Conservation (phyloP, 2,329 filamentous ascomycete species). For the Tetracladium maxilliforme region DNA sequence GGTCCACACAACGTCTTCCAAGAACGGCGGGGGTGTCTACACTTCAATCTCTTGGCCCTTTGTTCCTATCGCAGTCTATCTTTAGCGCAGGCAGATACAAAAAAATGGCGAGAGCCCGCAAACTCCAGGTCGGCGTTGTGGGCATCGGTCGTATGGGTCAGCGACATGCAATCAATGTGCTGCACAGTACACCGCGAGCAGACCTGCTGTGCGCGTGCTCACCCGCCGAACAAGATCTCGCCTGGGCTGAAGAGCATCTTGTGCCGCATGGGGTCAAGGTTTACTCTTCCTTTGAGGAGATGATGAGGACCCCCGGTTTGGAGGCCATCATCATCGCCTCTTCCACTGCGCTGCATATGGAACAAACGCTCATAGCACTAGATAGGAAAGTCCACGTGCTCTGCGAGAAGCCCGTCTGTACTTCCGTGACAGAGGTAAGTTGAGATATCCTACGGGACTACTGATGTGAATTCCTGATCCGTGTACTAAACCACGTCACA, state of each 20-base stretch:
- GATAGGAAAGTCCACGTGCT: slow-evolving; percentile 18
- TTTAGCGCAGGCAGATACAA: too few relatives aligned
- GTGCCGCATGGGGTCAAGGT: slow-evolving; percentile 2
- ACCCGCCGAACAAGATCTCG: slow-evolving; percentile 21
- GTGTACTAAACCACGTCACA: slow-evolving; percentile 1
- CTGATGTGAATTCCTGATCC: not conserved
- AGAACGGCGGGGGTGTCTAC: too few relatives aligned
- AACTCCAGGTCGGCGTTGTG: slow-evolving; percentile 25
- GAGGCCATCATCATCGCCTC: slow-evolving; percentile 12
- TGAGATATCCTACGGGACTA: not conserved
- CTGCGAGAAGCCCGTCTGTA: slow-evolving; percentile 22
- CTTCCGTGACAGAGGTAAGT: slow-evolving; percentile 14
- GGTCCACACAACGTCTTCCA: too few relatives aligned
- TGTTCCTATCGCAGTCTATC: too few relatives aligned
- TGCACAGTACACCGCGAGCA: slow-evolving; percentile 25
- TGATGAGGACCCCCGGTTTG: slow-evolving; percentile 4
- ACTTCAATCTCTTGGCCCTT: too few relatives aligned
- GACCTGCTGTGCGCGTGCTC: slow-evolving; percentile 30
- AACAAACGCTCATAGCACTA: slow-evolving; percentile 16
- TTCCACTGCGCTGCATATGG: slow-evolving; percentile 17
- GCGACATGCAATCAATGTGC: slow-evolving; percentile 29
- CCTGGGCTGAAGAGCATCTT: slow-evolving; percentile 5
- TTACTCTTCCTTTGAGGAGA: slow-evolving; percentile 3
- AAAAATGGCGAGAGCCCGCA: too few relatives aligned
- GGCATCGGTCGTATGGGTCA: slow-evolving; percentile 33